These are phyloP conservation scores for Pisolithus microcarpus DNA, from an alignment of 768 basidiomycete genomes.

Conservation along the genomic window DNA sequence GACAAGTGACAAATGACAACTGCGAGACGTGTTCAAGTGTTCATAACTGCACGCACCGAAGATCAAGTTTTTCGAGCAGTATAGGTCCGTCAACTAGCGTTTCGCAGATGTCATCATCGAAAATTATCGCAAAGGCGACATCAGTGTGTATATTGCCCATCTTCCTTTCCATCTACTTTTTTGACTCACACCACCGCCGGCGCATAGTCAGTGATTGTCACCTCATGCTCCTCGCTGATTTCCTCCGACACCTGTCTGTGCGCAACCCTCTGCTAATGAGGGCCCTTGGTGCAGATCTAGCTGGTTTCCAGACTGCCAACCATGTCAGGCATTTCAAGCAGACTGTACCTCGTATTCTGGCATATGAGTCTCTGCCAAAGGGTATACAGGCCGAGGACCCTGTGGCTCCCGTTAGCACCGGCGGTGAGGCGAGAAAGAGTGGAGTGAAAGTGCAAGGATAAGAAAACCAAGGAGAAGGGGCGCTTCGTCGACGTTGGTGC, in stretches of 20 bases:
- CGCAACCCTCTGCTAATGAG: slow-evolving; percentile 74
- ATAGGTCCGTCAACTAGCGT: slow-evolving; percentile 81
- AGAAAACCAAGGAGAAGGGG: slow-evolving; percentile 21
- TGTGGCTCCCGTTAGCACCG: slow-evolving; percentile 1
- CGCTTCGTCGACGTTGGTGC: slow-evolving; percentile 80
- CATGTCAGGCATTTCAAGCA: slow-evolving; percentile 79
- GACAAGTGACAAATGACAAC: too few species aligned
- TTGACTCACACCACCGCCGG: neutral
- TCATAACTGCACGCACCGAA: slow-evolving; percentile 54
- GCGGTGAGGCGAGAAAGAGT: slow-evolving; percentile 1
- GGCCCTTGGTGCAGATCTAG: slow-evolving; percentile 89
- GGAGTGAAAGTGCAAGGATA: neutral
- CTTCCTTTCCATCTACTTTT: too few species aligned
- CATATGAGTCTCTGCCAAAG: slow-evolving; percentile 75
- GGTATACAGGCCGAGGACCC: slow-evolving; percentile 59
- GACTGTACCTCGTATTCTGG: slow-evolving; percentile 73
- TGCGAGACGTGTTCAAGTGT: too few species aligned
- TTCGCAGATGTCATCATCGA: slow-evolving; percentile 82
- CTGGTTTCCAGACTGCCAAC: slow-evolving; percentile 87
- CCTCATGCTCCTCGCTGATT: slow-evolving; percentile 92
- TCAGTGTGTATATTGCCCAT: slow-evolving; percentile 35
- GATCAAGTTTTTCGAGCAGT: slow-evolving; percentile 75
- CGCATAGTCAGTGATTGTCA: slow-evolving; percentile 86
- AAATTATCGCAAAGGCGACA: slow-evolving; percentile 81
- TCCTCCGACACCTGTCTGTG: slow-evolving; percentile 85